Base-by-base conservation (phyloP, 2,329 filamentous ascomycete species). In the Claviceps sp. region DNA sequence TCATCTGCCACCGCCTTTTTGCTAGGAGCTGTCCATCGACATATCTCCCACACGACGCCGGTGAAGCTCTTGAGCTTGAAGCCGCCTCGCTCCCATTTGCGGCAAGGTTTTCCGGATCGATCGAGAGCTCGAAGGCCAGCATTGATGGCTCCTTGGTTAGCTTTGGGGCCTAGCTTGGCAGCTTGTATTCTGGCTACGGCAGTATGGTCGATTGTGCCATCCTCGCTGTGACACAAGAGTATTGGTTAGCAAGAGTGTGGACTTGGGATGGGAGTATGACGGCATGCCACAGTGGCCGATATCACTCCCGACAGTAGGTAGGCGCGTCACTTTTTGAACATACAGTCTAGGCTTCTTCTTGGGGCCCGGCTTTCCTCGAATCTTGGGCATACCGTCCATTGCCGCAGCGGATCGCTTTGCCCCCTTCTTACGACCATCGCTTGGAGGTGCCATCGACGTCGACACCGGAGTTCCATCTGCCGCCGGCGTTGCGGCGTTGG, bases 271-370 rank as follows among this genome's bases (percentile, higher is more conserved):
- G 51, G 26, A 34, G 49, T 24, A 51, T 38, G 45, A 34, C 26
- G 10, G 5, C 22, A 45, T 26, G n/a, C 22, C 37, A 48, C n/a
- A 7, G 22, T 40, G 7, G n/a, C 40, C 7, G 37, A 17, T 19
- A 11, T 41, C 38, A 30, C 17, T 37, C 17, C 14, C n/a, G 14
- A 26, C 19, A n/a, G 13, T 26, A 19, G 13, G 42, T 5, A 17
- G 24, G 8, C 6, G 22, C 3, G 30, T 5, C 16, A 5, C 10
- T 11, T 17, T 30, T 1, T 22, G 38, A 34, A 85, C 89, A 72
- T 85, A 96, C 91, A 95, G 71, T 76, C 86, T 84, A 58, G 87
- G 84, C 73, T 94, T 95, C 81, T 96, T 95, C 80, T 96, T 97
- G 0, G 91, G 91, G 6, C 91, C 91, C 6, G 93, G 91, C 73